Evolutionary conservation across 805 yeast genomes (phyloP).

Genomic region (Ogataea glucozyma): DNA sequence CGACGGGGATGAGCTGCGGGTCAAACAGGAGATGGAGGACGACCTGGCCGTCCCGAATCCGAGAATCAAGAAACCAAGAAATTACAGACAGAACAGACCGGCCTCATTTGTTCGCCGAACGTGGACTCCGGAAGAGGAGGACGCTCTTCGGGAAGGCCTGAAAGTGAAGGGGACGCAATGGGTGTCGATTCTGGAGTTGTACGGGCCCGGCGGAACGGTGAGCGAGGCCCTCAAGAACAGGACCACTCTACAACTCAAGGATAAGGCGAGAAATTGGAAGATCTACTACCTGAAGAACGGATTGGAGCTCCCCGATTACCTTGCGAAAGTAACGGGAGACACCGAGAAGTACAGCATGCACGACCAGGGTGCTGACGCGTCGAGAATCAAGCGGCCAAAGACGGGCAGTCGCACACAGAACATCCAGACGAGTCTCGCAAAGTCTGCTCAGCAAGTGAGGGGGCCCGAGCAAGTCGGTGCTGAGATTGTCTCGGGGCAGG

Average conservation of each 20-base stretch:
- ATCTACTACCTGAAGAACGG: conserved; percentile 78
- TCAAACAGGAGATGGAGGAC: conserved; percentile 13
- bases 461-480: conserved; percentile 3
- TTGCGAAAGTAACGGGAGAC: conserved; percentile 86
- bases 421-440: conserved; percentile 16
- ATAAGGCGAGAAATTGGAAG: conserved; percentile 96
- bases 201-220: conserved; percentile 90
- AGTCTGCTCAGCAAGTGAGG: conserved; percentile 11
- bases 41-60: conserved; percentile 13
- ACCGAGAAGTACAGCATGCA: conserved; percentile 39
- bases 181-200: conserved; percentile 86
- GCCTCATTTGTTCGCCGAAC: conserved; percentile 55
- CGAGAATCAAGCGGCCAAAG: conserved; percentile 24
- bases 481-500: conserved; percentile 1
- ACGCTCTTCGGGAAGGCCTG: conserved; percentile 76
- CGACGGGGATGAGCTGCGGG: conserved; percentile 5
- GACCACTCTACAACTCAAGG: conserved; percentile 89
- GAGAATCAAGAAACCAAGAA: conserved; percentile 14
- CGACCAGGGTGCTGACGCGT: conserved; percentile 11
- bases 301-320: conserved; percentile 74
- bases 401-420: conserved; percentile 22
- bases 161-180: conserved; percentile 88
- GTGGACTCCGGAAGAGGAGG: conserved; percentile 91
- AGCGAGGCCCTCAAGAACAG: conserved; percentile 84
- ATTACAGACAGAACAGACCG: conserved; percentile 30